Evolutionary conservation across 345 rosid genomes (phyloP).

Genomic region (Linum tenue): DNA sequence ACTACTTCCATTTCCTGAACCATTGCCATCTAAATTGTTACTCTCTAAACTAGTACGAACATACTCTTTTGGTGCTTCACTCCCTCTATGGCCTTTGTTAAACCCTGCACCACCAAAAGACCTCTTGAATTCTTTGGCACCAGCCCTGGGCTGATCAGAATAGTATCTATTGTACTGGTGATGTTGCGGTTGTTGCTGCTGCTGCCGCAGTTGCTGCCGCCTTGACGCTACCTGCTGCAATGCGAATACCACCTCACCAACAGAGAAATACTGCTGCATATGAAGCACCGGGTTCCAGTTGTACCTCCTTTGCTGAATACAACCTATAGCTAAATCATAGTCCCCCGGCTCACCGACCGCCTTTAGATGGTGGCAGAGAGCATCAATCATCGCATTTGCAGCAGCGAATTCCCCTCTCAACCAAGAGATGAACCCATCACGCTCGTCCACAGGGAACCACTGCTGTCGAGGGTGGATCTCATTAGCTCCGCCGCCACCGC

Average conservation of each 20-base stretch:
- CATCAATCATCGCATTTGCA: slow-evolving; percentile 80
- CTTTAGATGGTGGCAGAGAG: slow-evolving; percentile 56
- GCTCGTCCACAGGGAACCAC: slow-evolving; percentile 59
- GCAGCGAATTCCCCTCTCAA: slow-evolving; percentile 86
- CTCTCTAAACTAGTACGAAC: slow-evolving; percentile 28
- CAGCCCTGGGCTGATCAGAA: slow-evolving; percentile 44
- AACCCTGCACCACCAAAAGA: slow-evolving; percentile 31
- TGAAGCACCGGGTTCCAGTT: slow-evolving; percentile 66
- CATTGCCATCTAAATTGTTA: slow-evolving; percentile 22
- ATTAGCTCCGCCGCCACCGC: neutral
- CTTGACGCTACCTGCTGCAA: slow-evolving; percentile 59
- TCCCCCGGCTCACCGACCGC: slow-evolving; percentile 63
- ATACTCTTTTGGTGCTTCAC: slow-evolving; percentile 30
- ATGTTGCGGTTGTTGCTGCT: neutral
- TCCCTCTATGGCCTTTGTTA: slow-evolving; percentile 31
- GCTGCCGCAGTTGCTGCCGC: slow-evolving; percentile 40
- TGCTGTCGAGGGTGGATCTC: slow-evolving; percentile 20
- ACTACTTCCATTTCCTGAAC: neutral
- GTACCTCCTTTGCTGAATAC: slow-evolving; percentile 67
- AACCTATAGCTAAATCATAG: slow-evolving; percentile 44
- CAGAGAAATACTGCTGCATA: slow-evolving; percentile 74
- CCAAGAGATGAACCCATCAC: slow-evolving; percentile 82
- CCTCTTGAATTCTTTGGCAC: slow-evolving; percentile 52
- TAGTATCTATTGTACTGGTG: slow-evolving; percentile 9
- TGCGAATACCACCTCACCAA: slow-evolving; percentile 42